A percentile compares a stretch with the other conserved stretches of the same genome.
Conservation (phyloP, 2,329 filamentous ascomycete species). For the Pseudophaeomoniella oleicola region DNA sequence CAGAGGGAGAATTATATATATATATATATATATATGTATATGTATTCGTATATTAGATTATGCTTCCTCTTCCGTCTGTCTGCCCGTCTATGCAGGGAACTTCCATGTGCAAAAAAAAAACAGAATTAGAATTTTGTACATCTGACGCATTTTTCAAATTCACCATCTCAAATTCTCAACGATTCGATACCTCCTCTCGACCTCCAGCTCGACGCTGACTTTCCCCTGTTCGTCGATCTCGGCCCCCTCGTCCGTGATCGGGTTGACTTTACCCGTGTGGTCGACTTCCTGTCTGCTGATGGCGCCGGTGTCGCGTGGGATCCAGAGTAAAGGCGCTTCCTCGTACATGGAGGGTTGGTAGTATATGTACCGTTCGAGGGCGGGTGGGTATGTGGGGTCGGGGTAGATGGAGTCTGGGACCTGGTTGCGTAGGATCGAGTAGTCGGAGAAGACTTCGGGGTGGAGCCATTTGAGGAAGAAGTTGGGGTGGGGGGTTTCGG, state of each 20-base stretch:
- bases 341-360: slow-evolving; percentile 55
- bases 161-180: slow-evolving; percentile 1
- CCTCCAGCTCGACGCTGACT: slow-evolving; percentile 44
- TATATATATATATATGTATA: no score
- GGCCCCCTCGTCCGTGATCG: slow-evolving; percentile 66
- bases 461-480: slow-evolving; percentile 23
- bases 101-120: no score
- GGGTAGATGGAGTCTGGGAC: slow-evolving; percentile 36
- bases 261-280: slow-evolving; percentile 48
- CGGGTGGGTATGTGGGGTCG: slow-evolving; percentile 56
- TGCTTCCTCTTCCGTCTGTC: no score
- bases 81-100: no score
- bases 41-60: no score
- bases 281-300: slow-evolving; percentile 66
- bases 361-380: slow-evolving; percentile 53
- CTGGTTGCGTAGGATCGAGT: slow-evolving; percentile 5
- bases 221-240: slow-evolving; percentile 56
- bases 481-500: slow-evolving; percentile 5
- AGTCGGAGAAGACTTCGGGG: slow-evolving; percentile 6
- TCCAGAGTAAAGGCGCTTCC: slow-evolving; percentile 57
- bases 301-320: slow-evolving; percentile 60
- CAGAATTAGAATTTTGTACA: no score
- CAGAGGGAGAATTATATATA: no score
- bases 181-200: slow-evolving; percentile 6
- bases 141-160: background rate